Base-by-base conservation (phyloP, 2,329 filamentous ascomycete genomes). In the Microcera coccophila region DNA sequence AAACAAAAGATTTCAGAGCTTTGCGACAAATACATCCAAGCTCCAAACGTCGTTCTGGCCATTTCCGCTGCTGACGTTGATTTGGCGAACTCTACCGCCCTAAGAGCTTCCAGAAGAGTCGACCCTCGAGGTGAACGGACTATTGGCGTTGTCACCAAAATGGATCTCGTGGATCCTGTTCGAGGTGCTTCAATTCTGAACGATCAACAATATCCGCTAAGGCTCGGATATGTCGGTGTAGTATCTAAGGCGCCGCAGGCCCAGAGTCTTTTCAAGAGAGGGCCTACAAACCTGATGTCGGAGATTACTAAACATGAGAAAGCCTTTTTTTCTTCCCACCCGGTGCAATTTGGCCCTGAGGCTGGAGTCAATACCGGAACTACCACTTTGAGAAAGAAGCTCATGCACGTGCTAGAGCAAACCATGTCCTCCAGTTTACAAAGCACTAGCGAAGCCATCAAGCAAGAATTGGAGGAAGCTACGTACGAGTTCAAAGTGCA, bases 401-500 rank as follows among this genome's bases (percentile, higher is more conserved):
- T 98, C 40, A 98, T 98, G 91, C 83, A 90, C 52, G 90, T 97
- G 28, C 77, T 98, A 28, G 93, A 98, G 65, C 87, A 95, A 60
- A 96, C 90, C 4, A 98, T 98, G 94, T 91, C 91, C 20, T 82
- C 87, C 24, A 95, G 88, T 58, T 74, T 98, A 41, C 87, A 93
- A 55, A 82, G 82, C 42, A 98, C 93, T 3, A 87, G 87, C 55
- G 89, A 96, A 61, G 89, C 90, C 9, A 96, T 98, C 53, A 85
- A 85, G 48, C 89, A 95, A 62, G 93, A 98, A 64, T 79, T 98
- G 0, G 91, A 96, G 59, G 93, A 98, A 67, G 90, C 93, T 3
- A 91, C 88, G 0, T 98, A 98, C 61, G 91, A 98, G 66, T 98
- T 95, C 75, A 98, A 98, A 65, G 93, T 98, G 4, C 94, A 98